Evolutionary conservation across 2,329 filamentous ascomycete genomes (phyloP).

Genomic region (Lasiodiplodia theobromae): DNA sequence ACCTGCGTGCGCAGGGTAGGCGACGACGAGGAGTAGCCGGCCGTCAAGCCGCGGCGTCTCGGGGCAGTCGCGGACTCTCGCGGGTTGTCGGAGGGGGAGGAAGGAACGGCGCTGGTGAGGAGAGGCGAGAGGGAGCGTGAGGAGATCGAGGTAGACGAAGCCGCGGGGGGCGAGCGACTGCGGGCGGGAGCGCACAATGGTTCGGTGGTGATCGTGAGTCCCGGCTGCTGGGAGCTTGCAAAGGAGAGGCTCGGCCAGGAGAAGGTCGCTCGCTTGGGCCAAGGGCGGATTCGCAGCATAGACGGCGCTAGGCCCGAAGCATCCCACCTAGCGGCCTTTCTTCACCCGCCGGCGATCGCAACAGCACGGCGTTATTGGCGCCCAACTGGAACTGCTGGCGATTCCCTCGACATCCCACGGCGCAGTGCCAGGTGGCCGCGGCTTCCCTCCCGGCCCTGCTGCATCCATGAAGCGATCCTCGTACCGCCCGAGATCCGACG

Average conservation of each 20-base stretch:
- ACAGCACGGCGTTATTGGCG: slow-evolving; percentile 10
- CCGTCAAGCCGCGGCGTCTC: slow-evolving; percentile 31
- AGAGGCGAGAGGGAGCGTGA: slow-evolving; percentile 12
- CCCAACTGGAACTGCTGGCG: slow-evolving; percentile 21
- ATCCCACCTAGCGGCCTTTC: background rate
- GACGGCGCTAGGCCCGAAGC: slow-evolving; percentile 1
- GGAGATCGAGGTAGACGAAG: slow-evolving; percentile 17
- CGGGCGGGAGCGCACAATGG: slow-evolving; percentile 22
- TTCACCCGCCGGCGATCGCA: slow-evolving; percentile 18
- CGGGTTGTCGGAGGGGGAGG: slow-evolving; percentile 31
- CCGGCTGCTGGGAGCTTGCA: slow-evolving; percentile 18
- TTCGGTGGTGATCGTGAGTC: slow-evolving; percentile 24
- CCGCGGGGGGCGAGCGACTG: slow-evolving; percentile 29
- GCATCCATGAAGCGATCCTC: slow-evolving; percentile 20
- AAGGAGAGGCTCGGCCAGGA: slow-evolving; percentile 15
- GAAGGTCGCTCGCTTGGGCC: slow-evolving; percentile 4
- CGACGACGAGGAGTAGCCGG: slow-evolving; percentile 38
- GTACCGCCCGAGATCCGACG: slow-evolving; percentile 23
- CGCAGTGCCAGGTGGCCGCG: slow-evolving; percentile 5
- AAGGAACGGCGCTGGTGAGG: slow-evolving; percentile 18
- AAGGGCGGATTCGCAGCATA: background rate
- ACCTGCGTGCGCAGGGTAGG: slow-evolving; percentile 33
- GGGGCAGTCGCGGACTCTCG: slow-evolving; percentile 26
- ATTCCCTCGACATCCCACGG: slow-evolving; percentile 9
- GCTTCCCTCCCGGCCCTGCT: slow-evolving; percentile 19